These are phyloP conservation scores for Balansia obtecta DNA, from an alignment of 2,329 filamentous ascomycete genomes.

Conservation along the genomic window DNA sequence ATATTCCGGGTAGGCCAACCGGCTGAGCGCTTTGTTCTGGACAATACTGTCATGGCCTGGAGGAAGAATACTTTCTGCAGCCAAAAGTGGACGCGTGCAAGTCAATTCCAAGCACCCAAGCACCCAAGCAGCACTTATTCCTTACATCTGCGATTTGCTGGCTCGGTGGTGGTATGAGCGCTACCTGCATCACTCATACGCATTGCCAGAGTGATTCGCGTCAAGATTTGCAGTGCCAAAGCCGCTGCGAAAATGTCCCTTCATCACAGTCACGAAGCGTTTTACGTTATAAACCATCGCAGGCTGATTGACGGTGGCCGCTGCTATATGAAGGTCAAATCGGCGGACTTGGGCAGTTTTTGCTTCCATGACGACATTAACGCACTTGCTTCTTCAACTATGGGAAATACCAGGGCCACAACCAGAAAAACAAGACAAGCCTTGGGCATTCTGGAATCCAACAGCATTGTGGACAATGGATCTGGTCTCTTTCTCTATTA, in stretches of 20 bases:
- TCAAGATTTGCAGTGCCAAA: conserved; percentile 29
- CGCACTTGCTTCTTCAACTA: conserved; percentile 15
- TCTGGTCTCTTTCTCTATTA: conserved; percentile 30
- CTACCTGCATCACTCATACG: conserved; percentile 27
- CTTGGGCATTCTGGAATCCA: conserved; percentile 12
- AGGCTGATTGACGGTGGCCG: too few species aligned
- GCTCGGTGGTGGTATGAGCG: not conserved
- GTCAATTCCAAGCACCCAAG: too few species aligned
- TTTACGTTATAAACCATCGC: too few species aligned
- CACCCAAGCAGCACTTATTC: not conserved
- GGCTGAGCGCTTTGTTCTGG: not conserved
- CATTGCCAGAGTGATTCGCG: conserved; percentile 35
- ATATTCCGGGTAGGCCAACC: not conserved
- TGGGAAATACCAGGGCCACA: conserved; percentile 15
- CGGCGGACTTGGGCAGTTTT: too few species aligned
- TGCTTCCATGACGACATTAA: too few species aligned
- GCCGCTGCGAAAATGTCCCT: conserved; percentile 21
- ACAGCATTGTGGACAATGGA: conserved; percentile 26
- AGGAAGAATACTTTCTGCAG: not conserved
- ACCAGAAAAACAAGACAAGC: conserved; percentile 6
- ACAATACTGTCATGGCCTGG: not conserved
- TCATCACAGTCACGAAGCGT: too few species aligned
- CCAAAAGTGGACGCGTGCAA: not conserved
- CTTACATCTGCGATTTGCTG: too few species aligned
- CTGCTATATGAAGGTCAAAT: too few species aligned